phyloP scores from a whole-genome alignment of 805 yeast species.

The Sugiyamaella smithiae region DNA sequence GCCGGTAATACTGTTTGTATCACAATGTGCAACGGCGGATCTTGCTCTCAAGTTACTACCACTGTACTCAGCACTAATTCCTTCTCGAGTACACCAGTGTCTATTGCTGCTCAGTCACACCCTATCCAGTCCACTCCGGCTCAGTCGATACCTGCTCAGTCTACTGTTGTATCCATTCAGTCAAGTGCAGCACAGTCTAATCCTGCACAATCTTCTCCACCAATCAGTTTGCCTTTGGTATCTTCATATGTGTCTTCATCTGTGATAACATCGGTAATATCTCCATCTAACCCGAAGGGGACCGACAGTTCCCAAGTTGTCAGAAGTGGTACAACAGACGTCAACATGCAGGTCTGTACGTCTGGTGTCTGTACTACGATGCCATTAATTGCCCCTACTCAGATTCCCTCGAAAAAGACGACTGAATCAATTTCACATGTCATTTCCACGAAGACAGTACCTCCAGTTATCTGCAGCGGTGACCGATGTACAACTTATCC shows the following conservation, averaged over 20 bases:
- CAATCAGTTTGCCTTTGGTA: constrained; percentile 49
- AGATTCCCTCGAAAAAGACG: not conserved
- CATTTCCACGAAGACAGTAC: not conserved
- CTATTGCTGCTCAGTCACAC: constrained; percentile 2
- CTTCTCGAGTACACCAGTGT: not conserved
- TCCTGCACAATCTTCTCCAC: constrained; percentile 47
- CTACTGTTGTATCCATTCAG: constrained; percentile 37
- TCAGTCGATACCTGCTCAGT: constrained; percentile 63
- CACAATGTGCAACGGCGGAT: constrained; percentile 79
- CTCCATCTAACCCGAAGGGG: too few species aligned
- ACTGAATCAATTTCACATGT: not conserved
- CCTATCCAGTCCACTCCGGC: constrained; percentile 45
- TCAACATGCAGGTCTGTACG: constrained; percentile 13
- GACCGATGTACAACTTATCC: constrained; percentile 1
- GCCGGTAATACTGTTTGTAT: constrained; percentile 46
- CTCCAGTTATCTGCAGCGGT: constrained; percentile 11
- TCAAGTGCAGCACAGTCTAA: constrained; percentile 27
- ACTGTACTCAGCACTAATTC: constrained; percentile 1
- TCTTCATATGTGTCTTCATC: constrained; percentile 31
- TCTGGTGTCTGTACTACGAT: constrained; percentile 8
- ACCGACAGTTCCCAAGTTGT: too few species aligned
- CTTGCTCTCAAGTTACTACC: constrained; percentile 64
- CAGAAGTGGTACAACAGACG: not conserved
- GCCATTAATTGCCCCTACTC: constrained; percentile 8
- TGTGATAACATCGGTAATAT: not conserved